Base-by-base conservation (phyloP, 1,284 basidiomycete species). In the Earliella scabrosa region DNA sequence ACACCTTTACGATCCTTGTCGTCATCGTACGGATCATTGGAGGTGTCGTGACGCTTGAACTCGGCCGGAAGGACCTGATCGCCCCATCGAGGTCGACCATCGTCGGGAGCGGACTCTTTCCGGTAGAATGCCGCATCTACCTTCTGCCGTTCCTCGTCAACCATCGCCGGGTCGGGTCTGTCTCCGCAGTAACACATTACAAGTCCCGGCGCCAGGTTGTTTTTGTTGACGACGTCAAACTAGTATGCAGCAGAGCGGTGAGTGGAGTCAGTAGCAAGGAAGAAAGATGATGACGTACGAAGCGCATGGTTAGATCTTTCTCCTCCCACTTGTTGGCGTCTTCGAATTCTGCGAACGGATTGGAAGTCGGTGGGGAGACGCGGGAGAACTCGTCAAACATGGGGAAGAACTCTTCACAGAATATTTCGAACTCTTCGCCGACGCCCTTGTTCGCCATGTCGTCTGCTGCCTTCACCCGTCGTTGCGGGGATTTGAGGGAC, bases 81-180 rank as follows among this genome's bases (percentile, higher is more conserved):
- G n/a, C n/a, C n/a, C n/a, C n/a, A n/a, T n/a, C n/a, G n/a, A n/a
- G n/a, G n/a, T n/a, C n/a, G n/a, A n/a, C n/a, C n/a, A n/a, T n/a
- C n/a, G n/a, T n/a, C n/a, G n/a, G n/a, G n/a, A n/a, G n/a, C n/a
- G n/a, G n/a, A n/a, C n/a, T n/a, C n/a, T n/a, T n/a, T n/a, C n/a
- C n/a, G n/a, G n/a, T n/a, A 43, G 52, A 47, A 13, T 5, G 38
- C 44, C 1, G 35, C 52, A 16, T 53, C 45, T 21, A 45, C 14
- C 39, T 50, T 60, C 44, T 50, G 54, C 23, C 11, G 10, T 13
- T 49, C 45, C 10, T n/a, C 2, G 35, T 53, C 54, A 14, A 38
- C 27, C 20, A 44, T 18, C 10, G 21, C 32, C 1, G 23, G 18
- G 31, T 56, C 54, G 3, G 54, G 45, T 20, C 29, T 21, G 9